Conservation (phyloP, 2,329 filamentous ascomycete genomes). For the Aaosphaeria arxii region DNA sequence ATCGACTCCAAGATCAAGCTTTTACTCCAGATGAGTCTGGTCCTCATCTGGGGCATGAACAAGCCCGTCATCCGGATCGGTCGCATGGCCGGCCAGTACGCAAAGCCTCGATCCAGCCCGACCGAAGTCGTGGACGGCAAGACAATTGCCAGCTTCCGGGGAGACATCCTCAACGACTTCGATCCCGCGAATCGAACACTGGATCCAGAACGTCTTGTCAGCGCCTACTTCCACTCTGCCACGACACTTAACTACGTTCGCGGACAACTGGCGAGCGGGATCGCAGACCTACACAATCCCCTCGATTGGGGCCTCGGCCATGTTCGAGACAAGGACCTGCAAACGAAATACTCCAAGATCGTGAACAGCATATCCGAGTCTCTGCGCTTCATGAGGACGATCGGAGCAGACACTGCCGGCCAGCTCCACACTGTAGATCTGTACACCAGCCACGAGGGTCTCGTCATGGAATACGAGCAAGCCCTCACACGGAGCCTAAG, state of each 20-base stretch:
- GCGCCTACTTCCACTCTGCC: slow-evolving; percentile 93
- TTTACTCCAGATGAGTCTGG: slow-evolving; percentile 92
- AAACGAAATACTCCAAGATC: slow-evolving; percentile 80
- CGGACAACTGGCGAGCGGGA: slow-evolving; percentile 76
- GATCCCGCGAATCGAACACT: slow-evolving; percentile 70
- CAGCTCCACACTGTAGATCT: slow-evolving; percentile 90
- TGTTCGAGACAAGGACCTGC: slow-evolving; percentile 77
- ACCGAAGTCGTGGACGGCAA: slow-evolving; percentile 78
- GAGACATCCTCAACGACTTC: slow-evolving; percentile 93
- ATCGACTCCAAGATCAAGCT: slow-evolving; percentile 98
- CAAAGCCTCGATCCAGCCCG: slow-evolving; percentile 88
- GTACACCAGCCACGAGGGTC: slow-evolving; percentile 91
- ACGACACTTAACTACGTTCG: slow-evolving; percentile 93
- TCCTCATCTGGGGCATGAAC: slow-evolving; percentile 83
- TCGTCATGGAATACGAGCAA: slow-evolving; percentile 93
- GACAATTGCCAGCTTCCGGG: slow-evolving; percentile 84
- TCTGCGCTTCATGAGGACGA: slow-evolving; percentile 88
- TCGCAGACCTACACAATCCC: slow-evolving; percentile 90
- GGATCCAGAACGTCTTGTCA: slow-evolving; percentile 79
- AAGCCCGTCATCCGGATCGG: slow-evolving; percentile 89
- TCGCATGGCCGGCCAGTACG: slow-evolving; percentile 95
- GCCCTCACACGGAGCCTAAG: slow-evolving; percentile 74
- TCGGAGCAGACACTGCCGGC: slow-evolving; percentile 81
- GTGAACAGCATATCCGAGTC: slow-evolving; percentile 86
- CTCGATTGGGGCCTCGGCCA: slow-evolving; percentile 95